Base-by-base conservation (phyloP, 2,329 filamentous ascomycete genomes). In the Penicillium sp. region DNA sequence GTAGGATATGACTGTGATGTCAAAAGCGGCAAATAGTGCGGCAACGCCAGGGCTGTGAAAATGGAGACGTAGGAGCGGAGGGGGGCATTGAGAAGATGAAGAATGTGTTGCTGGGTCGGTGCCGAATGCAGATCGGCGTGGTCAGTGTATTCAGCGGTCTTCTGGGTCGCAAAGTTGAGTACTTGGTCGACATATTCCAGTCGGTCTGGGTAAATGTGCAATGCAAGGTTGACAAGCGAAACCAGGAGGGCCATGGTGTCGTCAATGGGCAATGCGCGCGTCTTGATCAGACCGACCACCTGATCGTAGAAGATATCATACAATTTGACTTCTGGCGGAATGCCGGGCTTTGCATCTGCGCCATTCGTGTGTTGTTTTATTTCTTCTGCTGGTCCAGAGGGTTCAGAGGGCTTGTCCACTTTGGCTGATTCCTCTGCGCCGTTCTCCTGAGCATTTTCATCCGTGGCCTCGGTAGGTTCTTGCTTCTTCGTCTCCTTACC, bases 291-390 rank as follows among this genome's bases (percentile, higher is more conserved):
- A 58, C 91, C 90, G 60, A 94, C 86, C 47, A 97, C 93, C 66
- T 97, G 93, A 36, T 89, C 84, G 60, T 97, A 94, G 75, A 97
- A 98, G 44, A 97, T 87, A 67, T 97, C 90, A 65, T 97, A 97
- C 16, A 98, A 79, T 67, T 87, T 91, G 42, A 95, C 82, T 56
- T 88, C 84, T 36, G 83, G 72, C 19, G 66, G 62, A 33, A 57
- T 51, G 14, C 40, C 54, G 25, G 58, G 40, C 71, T 77, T 60
- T 63, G 69, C 36, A 3, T 49, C 32, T 56, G 58, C 50, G 25
- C 57, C 47, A 17, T 56, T 63, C 27, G 61, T 58, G 5, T 41
- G 65, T 67, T 27, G 63, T 58, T 47, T 50, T 41, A 55, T 53
- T 40, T 54, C 54, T 36, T 59, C 61, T 13, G 36, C 45, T 19